Evolutionary conservation across 148 eudicot species (phyloP).

Genomic region (Cornus controversa): DNA sequence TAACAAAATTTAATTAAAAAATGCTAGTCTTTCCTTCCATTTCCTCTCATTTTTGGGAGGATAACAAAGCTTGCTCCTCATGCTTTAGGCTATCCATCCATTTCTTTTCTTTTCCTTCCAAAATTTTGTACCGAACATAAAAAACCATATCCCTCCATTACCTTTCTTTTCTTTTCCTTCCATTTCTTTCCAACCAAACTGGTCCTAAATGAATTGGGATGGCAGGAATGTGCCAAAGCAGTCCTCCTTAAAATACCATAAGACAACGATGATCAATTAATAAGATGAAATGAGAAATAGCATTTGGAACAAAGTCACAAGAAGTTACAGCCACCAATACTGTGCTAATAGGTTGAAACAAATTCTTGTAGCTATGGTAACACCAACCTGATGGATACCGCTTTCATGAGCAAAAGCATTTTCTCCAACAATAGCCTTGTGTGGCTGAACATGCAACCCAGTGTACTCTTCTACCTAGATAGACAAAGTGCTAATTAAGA

Average conservation of each 20-base stretch:
- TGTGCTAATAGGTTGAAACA: neutral
- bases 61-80: too few relatives aligned
- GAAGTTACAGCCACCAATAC: neutral
- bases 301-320: constrained; percentile 53
- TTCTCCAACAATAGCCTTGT: constrained; percentile 49
- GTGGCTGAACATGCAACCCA: constrained; percentile 53
- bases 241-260: neutral
- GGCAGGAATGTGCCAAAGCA: neutral
- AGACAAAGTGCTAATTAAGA: neutral
- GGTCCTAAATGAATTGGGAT: neutral
- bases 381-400: constrained; percentile 59
- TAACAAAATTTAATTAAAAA: too few relatives aligned
- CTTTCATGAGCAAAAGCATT: constrained; percentile 59
- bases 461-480: constrained; percentile 54
- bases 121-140: too few relatives aligned
- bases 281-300: constrained; percentile 40
- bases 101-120: too few relatives aligned
- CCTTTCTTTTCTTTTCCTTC: too few relatives aligned
- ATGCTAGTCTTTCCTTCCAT: too few relatives aligned
- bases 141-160: too few relatives aligned
- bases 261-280: constrained; percentile 2
- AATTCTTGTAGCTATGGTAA: neutral
- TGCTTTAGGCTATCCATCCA: too few relatives aligned
- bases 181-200: too few relatives aligned
- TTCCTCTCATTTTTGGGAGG: too few relatives aligned